Percentiles rank a stretch among this genome's conserved stretches.
Conservation (phyloP, 108 stramenopile genomes). For the Nitzschia inconspicua region DNA sequence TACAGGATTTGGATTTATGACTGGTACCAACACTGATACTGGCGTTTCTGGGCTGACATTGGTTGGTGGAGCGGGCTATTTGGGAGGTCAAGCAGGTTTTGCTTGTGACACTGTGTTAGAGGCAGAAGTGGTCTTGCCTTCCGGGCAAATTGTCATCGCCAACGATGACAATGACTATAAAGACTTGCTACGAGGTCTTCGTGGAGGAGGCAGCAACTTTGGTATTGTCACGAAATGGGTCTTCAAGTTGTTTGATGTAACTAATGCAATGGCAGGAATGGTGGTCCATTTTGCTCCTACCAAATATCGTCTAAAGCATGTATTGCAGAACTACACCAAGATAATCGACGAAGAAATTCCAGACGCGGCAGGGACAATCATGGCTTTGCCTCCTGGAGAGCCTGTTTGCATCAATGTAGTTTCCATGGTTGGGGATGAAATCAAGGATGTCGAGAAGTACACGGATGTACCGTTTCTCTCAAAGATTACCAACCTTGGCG, state of each 20-base stretch:
- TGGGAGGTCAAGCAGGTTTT: slow-evolving; percentile 12
- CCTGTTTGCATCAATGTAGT: slow-evolving; percentile 5
- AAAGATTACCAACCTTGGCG: slow-evolving; percentile 1
- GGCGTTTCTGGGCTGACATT: slow-evolving; percentile 12
- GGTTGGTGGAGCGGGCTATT: slow-evolving; percentile 13
- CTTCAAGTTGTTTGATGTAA: slow-evolving; percentile 9
- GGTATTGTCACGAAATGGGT: slow-evolving; percentile 8
- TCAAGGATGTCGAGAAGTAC: not conserved
- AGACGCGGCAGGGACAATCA: not conserved
- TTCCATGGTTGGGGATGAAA: slow-evolving; percentile 12
- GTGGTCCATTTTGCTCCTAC: slow-evolving; percentile 14
- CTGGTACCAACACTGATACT: slow-evolving; percentile 13
- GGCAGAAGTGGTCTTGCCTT: slow-evolving; percentile 17
- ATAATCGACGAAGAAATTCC: slow-evolving; percentile 3
- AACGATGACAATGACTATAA: slow-evolving; percentile 2
- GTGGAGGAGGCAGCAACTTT: slow-evolving; percentile 29
- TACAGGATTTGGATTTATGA: slow-evolving; percentile 5
- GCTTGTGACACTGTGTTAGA: slow-evolving; percentile 17
- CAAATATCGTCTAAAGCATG: not conserved
- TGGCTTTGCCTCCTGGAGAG: slow-evolving; percentile 6
- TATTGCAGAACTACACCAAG: not conserved
- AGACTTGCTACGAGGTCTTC: slow-evolving; percentile 27
- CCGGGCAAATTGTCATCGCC: slow-evolving; percentile 13
- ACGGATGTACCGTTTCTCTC: slow-evolving; percentile 1
- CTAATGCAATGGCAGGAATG: slow-evolving; percentile 4